These are phyloP conservation scores for Punctularia strigosozonata DNA, from an alignment of 768 basidiomycete genomes.

Conservation along the genomic window DNA sequence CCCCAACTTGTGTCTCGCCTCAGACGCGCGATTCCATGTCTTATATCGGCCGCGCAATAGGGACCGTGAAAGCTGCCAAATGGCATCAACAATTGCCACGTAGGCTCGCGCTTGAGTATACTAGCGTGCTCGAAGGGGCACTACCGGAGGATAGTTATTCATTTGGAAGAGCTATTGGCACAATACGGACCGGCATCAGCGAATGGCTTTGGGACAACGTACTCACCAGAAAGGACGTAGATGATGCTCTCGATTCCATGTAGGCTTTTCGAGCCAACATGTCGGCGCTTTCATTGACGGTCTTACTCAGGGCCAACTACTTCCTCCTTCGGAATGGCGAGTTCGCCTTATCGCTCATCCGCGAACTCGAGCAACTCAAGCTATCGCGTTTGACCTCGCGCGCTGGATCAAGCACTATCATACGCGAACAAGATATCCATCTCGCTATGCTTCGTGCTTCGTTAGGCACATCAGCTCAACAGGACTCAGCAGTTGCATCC, in stretches of 20 bases:
- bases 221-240: slow-evolving; percentile 71
- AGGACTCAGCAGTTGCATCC: slow-evolving; percentile 64
- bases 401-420: slow-evolving; percentile 58
- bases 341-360: slow-evolving; percentile 72
- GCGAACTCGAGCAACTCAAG: slow-evolving; percentile 79
- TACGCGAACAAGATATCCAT: slow-evolving; percentile 84
- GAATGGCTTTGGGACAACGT: slow-evolving; percentile 95
- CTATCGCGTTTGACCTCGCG: slow-evolving; percentile 61
- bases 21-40: slow-evolving; percentile 71
- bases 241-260: slow-evolving; percentile 78
- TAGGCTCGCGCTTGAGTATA: slow-evolving; percentile 52
- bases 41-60: slow-evolving; percentile 81
- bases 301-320: slow-evolving; percentile 57
- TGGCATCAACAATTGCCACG: slow-evolving; percentile 72
- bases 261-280: slow-evolving; percentile 34
- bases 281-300: neutral
- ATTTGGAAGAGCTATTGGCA: slow-evolving; percentile 63
- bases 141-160: slow-evolving; percentile 66
- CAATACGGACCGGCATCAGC: slow-evolving; percentile 71
- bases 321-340: slow-evolving; percentile 86
- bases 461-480: slow-evolving; percentile 78
- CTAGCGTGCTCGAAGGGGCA: slow-evolving; percentile 49
- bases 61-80: slow-evolving; percentile 68
- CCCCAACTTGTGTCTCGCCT: slow-evolving; percentile 65
- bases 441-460: slow-evolving; percentile 81